Percentiles rank a stretch among this genome's conserved stretches.
Conservation (phyloP, 306 rosid species). For the Senna siamea region DNA sequence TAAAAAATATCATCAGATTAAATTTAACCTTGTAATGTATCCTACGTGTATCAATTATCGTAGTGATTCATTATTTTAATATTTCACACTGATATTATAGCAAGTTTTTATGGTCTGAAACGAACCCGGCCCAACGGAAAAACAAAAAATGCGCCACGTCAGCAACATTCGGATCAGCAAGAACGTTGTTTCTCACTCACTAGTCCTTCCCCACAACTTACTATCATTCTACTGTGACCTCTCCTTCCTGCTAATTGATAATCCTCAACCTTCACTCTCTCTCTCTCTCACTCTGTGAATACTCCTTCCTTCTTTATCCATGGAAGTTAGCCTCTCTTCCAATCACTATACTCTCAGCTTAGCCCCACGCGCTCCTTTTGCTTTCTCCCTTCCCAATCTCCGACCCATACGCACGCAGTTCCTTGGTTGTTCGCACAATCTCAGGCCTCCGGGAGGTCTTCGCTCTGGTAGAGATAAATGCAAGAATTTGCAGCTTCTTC, state of each 20-base stretch:
- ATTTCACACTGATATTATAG: not conserved
- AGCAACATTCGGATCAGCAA: slow-evolving; percentile 45
- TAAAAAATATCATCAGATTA: too few relatives aligned
- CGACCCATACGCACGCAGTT: slow-evolving; percentile 57
- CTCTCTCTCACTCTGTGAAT: slow-evolving; percentile 9
- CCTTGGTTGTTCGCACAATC: slow-evolving; percentile 59
- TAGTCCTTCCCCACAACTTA: too few relatives aligned
- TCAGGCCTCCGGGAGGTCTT: slow-evolving; percentile 52
- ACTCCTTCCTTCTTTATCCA: slow-evolving; percentile 37
- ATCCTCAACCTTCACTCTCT: slow-evolving; percentile 21
- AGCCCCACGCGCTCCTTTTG: slow-evolving; percentile 44
- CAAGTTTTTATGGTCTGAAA: not conserved
- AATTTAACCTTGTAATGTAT: too few relatives aligned
- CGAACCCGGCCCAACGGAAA: slow-evolving; percentile 28
- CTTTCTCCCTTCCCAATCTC: slow-evolving; percentile 44
- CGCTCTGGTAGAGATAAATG: slow-evolving; percentile 45
- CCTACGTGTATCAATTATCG: too few relatives aligned
- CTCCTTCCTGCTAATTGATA: slow-evolving; percentile 41
- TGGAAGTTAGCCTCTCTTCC: slow-evolving; percentile 67
- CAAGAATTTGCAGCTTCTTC: slow-evolving; percentile 28
- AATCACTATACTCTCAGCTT: slow-evolving; percentile 50
- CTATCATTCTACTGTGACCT: slow-evolving; percentile 14
- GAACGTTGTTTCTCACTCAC: not conserved
- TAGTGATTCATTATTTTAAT: too few relatives aligned
- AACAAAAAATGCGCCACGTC: slow-evolving; percentile 44